A percentile compares a stretch with the other conserved stretches of the same genome.
Conservation (phyloP, 192 early-diverging fungal species). For the Mortierella claussenii region DNA sequence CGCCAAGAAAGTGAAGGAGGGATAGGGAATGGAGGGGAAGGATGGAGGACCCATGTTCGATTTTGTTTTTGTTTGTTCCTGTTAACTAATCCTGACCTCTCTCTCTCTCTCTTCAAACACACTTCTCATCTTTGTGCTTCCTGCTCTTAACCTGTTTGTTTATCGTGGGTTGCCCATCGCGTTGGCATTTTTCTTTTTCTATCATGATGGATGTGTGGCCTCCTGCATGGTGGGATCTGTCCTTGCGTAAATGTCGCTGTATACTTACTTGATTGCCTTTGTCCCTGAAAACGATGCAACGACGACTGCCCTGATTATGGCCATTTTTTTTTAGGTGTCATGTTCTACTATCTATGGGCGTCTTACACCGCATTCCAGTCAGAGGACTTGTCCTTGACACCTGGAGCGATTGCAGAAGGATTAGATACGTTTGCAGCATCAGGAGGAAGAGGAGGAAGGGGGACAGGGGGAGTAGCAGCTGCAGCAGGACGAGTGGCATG, state of each 20-base stretch:
- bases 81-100: too few species aligned
- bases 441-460: not conserved
- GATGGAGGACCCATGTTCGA: conserved; percentile 4
- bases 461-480: conserved; percentile 5
- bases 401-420: conserved; percentile 17
- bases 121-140: too few species aligned
- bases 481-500: not conserved
- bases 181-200: too few species aligned
- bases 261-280: not conserved
- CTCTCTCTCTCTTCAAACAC: too few species aligned
- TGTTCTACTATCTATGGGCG: conserved; percentile 44
- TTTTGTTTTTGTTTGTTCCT: too few species aligned
- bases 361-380: conserved; percentile 17
- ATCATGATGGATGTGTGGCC: too few species aligned
- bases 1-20: too few species aligned
- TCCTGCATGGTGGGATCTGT: too few species aligned
- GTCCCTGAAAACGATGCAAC: too few species aligned
- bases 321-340: conserved; percentile 20
- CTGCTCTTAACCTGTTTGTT: too few species aligned
- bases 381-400: conserved; percentile 12
- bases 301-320: not conserved
- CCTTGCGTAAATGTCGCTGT: not conserved
- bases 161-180: too few species aligned
- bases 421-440: conserved; percentile 7
- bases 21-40: not conserved